Percentiles rank a stretch among this genome's conserved stretches.
Evolutionary conservation across 768 basidiomycete genomes (phyloP).

Genomic region (Podaxis sp.): DNA sequence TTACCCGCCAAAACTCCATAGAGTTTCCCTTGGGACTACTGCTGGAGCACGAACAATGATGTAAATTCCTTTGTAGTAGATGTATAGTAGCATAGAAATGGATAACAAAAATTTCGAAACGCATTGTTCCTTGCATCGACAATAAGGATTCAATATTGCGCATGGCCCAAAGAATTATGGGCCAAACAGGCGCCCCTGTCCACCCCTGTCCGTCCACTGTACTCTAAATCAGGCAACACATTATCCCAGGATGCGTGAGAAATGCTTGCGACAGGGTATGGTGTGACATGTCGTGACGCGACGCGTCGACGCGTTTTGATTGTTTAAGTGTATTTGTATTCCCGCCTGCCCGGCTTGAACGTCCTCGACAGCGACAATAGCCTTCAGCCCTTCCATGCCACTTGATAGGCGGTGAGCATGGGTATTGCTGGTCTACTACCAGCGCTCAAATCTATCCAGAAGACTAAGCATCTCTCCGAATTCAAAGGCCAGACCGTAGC

Average conservation of each 20-base stretch:
- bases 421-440: conserved; percentile 91
- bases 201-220: conserved; percentile 2
- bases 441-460: conserved; percentile 87
- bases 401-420: conserved; percentile 45
- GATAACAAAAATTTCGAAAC: background rate
- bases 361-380: conserved; percentile 3
- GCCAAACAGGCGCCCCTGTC: conserved; percentile 4
- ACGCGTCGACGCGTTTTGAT: conserved; percentile 7
- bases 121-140: background rate
- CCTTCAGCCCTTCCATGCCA: conserved; percentile 11
- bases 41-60: background rate
- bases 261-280: background rate
- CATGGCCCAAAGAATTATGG: no score
- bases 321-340: background rate
- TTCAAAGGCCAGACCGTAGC: conserved; percentile 84
- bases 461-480: conserved; percentile 73
- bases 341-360: conserved; percentile 2
- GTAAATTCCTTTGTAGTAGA: conserved; percentile 5
- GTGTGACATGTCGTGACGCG: background rate
- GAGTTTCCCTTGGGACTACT: background rate
- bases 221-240: conserved; percentile 1
- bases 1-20: background rate
- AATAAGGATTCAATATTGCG: background rate
- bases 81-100: conserved; percentile 6
- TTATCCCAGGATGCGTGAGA: background rate